A percentile compares a stretch with the other conserved stretches of the same genome.
phyloP scores from a whole-genome alignment of 768 basidiomycete genomes.

The Filobasidium wieringae region DNA sequence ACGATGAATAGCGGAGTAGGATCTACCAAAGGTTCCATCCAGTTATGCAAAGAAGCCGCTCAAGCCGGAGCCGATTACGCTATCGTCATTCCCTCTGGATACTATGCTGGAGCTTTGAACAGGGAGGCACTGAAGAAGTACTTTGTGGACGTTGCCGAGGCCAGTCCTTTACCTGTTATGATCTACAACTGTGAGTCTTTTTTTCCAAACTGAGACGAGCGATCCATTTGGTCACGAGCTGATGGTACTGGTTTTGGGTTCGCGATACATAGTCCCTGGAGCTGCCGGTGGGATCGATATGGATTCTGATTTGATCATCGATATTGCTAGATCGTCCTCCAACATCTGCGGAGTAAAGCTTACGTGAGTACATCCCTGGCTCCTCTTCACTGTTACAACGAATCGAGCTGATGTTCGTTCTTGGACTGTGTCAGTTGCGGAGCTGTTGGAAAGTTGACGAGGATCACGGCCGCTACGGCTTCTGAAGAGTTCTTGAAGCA shows the following conservation, averaged over 20 bases:
- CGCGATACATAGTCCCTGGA: conserved; percentile 57
- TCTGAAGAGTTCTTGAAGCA: conserved; percentile 47
- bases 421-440: conserved; percentile 52
- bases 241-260: not conserved
- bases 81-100: conserved; percentile 76
- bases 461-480: conserved; percentile 61
- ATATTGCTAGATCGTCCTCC: conserved; percentile 61
- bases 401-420: not conserved
- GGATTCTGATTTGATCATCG: conserved; percentile 73
- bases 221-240: not conserved
- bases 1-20: conserved; percentile 47
- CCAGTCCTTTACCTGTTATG: conserved; percentile 74
- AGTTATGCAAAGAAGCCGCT: conserved; percentile 63
- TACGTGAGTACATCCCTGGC: conserved; percentile 49
- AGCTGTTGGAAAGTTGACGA: conserved; percentile 79
- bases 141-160: conserved; percentile 62
- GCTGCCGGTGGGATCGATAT: conserved; percentile 82
- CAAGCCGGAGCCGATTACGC: conserved; percentile 72
- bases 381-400: not conserved
- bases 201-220: not conserved
- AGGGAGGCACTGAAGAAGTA: conserved; percentile 62
- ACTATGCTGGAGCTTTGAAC: conserved; percentile 66
- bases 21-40: conserved; percentile 70
- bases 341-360: conserved; percentile 81
- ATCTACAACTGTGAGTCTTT: conserved; percentile 67